These are phyloP conservation scores for Russula sp. DNA, from an alignment of 768 basidiomycete species.

Conservation along the genomic window DNA sequence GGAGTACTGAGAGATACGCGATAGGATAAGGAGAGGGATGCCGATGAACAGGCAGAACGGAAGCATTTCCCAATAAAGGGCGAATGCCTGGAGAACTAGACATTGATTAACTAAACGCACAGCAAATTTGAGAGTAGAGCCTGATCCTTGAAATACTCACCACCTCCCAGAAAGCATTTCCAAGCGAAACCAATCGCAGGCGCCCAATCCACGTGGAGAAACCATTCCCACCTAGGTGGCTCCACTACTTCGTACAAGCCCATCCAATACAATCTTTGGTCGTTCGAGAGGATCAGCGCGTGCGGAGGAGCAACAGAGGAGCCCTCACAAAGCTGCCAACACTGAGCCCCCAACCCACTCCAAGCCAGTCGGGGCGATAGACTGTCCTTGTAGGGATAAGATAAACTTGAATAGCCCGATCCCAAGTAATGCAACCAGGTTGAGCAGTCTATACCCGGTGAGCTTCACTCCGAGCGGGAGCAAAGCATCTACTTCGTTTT, in stretches of 20 bases:
- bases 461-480: slow-evolving; percentile 5
- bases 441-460: slow-evolving; percentile 6
- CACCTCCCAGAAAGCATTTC: background rate
- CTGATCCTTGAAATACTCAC: background rate
- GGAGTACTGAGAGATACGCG: too few relatives aligned
- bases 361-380: background rate
- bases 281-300: too few relatives aligned
- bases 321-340: background rate
- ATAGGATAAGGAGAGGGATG: background rate
- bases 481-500: background rate
- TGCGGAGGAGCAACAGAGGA: too few relatives aligned
- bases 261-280: slow-evolving; percentile 1
- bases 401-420: slow-evolving; percentile 3
- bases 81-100: background rate
- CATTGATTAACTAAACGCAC: background rate
- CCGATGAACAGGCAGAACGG: background rate
- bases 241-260: background rate
- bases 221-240: slow-evolving; percentile 2
- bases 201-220: background rate
- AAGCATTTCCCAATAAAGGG: background rate
- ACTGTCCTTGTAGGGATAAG: background rate
- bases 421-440: background rate
- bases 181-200: background rate
- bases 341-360: background rate
- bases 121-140: background rate